phyloP scores from a whole-genome alignment of 1,284 basidiomycete species.

The Ustilago crameri region DNA sequence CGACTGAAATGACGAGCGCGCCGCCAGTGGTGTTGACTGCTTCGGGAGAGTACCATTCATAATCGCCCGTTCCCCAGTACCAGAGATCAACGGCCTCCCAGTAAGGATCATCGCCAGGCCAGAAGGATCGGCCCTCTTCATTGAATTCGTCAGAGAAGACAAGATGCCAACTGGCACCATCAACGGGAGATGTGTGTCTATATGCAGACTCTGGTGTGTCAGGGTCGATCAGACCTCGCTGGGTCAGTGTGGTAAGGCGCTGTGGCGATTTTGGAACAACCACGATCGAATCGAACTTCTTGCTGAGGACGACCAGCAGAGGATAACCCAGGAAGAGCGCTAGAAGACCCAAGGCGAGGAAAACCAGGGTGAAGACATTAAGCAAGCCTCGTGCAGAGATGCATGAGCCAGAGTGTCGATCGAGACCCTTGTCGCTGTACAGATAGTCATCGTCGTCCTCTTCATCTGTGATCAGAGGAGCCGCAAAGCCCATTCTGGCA shows the following conservation, averaged over 20 bases:
- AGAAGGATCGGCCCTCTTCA: conserved; percentile 75
- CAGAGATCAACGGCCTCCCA: conserved; percentile 73
- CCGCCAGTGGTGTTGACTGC: conserved; percentile 58
- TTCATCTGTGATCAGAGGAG: conserved; percentile 29
- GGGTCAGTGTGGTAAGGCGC: conserved; percentile 29
- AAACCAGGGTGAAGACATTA: conserved; percentile 59
- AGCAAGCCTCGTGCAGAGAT: conserved; percentile 55
- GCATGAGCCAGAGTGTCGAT: conserved; percentile 26
- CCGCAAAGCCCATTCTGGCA: conserved; percentile 8
- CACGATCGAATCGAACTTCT: conserved; percentile 44
- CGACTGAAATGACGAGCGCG: conserved; percentile 56
- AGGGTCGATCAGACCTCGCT: conserved; percentile 53
- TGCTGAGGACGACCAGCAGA: conserved; percentile 50
- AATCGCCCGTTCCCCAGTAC: conserved; percentile 65
- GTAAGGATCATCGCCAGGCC: conserved; percentile 66
- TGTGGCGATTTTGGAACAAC: conserved; percentile 17
- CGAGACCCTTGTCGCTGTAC: conserved; percentile 32
- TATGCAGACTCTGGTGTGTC: conserved; percentile 51
- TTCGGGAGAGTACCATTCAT: conserved; percentile 69
- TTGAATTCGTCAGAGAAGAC: conserved; percentile 81
- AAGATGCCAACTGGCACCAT: conserved; percentile 69
- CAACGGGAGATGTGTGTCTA: conserved; percentile 27
- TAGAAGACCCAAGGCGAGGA: conserved; percentile 53
- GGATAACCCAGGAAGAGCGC: conserved; percentile 66
- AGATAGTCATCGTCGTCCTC: conserved; percentile 50